Evolutionary conservation across 2,329 filamentous ascomycete genomes (phyloP).

Genomic region (Eurotiales sp.): DNA sequence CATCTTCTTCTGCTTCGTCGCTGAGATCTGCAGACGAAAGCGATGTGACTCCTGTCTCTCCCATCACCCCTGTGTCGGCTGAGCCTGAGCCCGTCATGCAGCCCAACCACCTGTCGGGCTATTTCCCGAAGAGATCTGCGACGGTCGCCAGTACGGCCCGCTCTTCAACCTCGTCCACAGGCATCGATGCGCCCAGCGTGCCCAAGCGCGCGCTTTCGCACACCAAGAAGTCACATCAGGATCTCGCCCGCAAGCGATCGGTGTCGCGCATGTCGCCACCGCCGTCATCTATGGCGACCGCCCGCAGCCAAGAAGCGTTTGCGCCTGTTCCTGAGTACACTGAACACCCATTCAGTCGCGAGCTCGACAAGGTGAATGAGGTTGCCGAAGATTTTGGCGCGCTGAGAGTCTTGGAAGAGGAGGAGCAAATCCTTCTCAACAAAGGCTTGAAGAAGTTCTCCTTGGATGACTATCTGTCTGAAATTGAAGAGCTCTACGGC

Average conservation of each 20-base stretch:
- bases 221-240: slow-evolving; percentile 81
- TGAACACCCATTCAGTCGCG: slow-evolving; percentile 76
- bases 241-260: slow-evolving; percentile 66
- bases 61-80: slow-evolving; percentile 28
- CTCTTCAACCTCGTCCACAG: slow-evolving; percentile 43
- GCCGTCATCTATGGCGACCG: slow-evolving; percentile 33
- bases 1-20: slow-evolving; percentile 51
- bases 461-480: slow-evolving; percentile 77
- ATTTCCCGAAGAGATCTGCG: slow-evolving; percentile 66
- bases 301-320: slow-evolving; percentile 31
- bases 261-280: slow-evolving; percentile 50
- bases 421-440: slow-evolving; percentile 65
- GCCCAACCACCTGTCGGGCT: slow-evolving; percentile 54
- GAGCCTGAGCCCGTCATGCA: slow-evolving; percentile 45
- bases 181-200: slow-evolving; percentile 60
- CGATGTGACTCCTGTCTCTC: slow-evolving; percentile 54
- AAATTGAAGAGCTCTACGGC: slow-evolving; percentile 68
- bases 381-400: slow-evolving; percentile 82
- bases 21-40: slow-evolving; percentile 67
- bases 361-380: slow-evolving; percentile 88
- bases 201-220: slow-evolving; percentile 79
- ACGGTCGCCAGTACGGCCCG: slow-evolving; percentile 59
- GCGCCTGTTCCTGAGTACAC: slow-evolving; percentile 33
- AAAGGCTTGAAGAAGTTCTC: slow-evolving; percentile 70
- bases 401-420: slow-evolving; percentile 63